These are phyloP conservation scores for Protomyces inouyei DNA, from an alignment of 1,139 yeast genomes.

Conservation along the genomic window DNA sequence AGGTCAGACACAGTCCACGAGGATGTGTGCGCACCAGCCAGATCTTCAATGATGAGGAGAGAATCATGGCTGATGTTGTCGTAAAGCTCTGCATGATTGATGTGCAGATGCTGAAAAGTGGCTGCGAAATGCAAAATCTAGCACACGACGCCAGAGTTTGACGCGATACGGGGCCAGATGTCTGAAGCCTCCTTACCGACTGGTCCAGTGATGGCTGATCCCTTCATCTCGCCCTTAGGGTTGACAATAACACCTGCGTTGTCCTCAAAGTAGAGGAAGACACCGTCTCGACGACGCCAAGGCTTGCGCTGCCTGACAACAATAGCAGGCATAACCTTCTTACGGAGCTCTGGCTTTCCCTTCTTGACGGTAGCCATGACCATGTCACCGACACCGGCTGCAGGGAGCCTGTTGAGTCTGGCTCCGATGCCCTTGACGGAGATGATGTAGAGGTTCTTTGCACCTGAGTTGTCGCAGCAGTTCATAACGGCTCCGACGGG, in stretches of 20 bases:
- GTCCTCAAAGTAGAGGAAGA: conserved; percentile 99
- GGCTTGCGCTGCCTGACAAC: conserved; percentile 99
- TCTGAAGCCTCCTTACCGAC: conserved; percentile 99
- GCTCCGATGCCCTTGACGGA: conserved; percentile 99
- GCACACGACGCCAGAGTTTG: conserved; percentile 97
- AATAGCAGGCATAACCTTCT: conserved; percentile 99
- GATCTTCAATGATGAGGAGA: no score
- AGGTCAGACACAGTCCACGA: no score
- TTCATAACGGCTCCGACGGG: conserved; percentile 99
- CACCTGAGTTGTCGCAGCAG: conserved; percentile 99
- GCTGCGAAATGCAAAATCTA: background rate
- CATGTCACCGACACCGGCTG: conserved; percentile 93
- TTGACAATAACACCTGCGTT: conserved; percentile 99
- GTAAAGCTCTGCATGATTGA: background rate
- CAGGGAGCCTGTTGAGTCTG: conserved; percentile 99
- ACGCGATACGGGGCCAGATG: conserved; percentile 99
- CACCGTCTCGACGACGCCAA: conserved; percentile 99
- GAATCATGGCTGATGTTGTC: background rate
- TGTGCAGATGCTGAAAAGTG: background rate
- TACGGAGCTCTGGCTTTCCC: conserved; percentile 99
- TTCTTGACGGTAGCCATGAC: conserved; percentile 90
- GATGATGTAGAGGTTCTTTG: conserved; percentile 90
- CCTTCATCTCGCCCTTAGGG: conserved; percentile 99
- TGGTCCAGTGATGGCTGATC: conserved; percentile 99
- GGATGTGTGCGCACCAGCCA: no score